These are phyloP conservation scores for Aphanomyces cochlioides DNA, from an alignment of 352 stramenopile species.

Conservation along the genomic window DNA sequence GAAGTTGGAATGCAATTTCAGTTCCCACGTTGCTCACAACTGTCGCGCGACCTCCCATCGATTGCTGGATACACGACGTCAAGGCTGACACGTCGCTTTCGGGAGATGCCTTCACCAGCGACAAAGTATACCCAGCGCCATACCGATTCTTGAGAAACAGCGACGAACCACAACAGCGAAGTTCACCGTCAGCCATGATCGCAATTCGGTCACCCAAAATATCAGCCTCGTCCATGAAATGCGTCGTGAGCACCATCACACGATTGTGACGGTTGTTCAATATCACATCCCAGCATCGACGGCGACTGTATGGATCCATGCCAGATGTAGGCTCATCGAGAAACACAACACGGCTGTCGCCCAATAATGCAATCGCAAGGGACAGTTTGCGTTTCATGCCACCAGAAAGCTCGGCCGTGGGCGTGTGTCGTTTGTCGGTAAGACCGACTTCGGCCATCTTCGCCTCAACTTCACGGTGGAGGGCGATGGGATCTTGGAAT, in stretches of 20 bases:
- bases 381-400: conserved; percentile 96
- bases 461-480: conserved; percentile 36
- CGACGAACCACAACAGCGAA: conserved; percentile 66
- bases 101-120: conserved; percentile 49
- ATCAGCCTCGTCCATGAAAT: conserved; percentile 39
- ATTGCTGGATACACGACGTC: conserved; percentile 37
- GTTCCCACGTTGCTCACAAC: conserved; percentile 64
- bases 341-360: conserved; percentile 87
- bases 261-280: conserved; percentile 48
- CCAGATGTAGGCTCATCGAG: conserved; percentile 89
- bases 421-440: conserved; percentile 77
- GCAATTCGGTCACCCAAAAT: conserved; percentile 60
- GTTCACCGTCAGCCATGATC: conserved; percentile 53
- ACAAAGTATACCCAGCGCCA: conserved; percentile 67
- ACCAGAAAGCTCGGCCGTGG: conserved; percentile 69
- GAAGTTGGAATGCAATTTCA: conserved; percentile 69
- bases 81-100: conserved; percentile 31
- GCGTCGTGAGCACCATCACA: conserved; percentile 79
- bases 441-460: conserved; percentile 82
- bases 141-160: conserved; percentile 79
- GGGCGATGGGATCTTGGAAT: conserved; percentile 37
- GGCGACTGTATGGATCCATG: conserved; percentile 31
- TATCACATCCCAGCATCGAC: conserved; percentile 52
- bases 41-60: conserved; percentile 37
- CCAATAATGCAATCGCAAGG: conserved; percentile 94